Evolutionary conservation across 2,329 filamentous ascomycete genomes (phyloP).

Genomic region (Sclerotinia trifoliorum): DNA sequence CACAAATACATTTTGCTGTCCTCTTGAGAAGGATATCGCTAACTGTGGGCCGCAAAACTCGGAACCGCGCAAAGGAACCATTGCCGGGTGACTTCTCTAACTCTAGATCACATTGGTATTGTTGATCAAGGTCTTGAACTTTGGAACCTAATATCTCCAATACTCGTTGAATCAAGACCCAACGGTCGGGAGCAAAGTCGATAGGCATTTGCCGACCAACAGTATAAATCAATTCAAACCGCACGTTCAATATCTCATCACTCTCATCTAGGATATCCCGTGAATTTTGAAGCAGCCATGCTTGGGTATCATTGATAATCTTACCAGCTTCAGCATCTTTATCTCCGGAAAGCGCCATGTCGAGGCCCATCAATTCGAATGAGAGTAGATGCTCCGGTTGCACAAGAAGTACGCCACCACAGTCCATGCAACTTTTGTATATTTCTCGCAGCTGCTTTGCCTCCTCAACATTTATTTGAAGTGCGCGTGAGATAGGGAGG

Average conservation of each 20-base stretch:
- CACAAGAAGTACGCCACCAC: constrained; percentile 56
- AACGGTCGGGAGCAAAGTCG: constrained; percentile 55
- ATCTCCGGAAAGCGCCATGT: constrained; percentile 44
- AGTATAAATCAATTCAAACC: constrained; percentile 63
- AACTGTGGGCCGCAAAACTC: constrained; percentile 46
- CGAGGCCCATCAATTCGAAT: constrained; percentile 60
- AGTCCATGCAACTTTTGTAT: constrained; percentile 48
- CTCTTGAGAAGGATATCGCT: constrained; percentile 36
- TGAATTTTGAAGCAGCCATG: constrained; percentile 46
- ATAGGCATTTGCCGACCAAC: constrained; percentile 53
- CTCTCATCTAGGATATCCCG: constrained; percentile 64
- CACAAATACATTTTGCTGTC: constrained; percentile 46
- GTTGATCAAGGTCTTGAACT: constrained; percentile 36
- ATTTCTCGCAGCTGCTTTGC: constrained; percentile 43
- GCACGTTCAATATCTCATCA: constrained; percentile 61
- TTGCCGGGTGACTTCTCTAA: constrained; percentile 33
- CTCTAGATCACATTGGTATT: constrained; percentile 46
- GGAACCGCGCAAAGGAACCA: constrained; percentile 49
- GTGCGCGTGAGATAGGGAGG: constrained; percentile 57
- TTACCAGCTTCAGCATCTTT: constrained; percentile 40
- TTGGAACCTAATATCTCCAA: constrained; percentile 45
- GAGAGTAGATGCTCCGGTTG: constrained; percentile 66
- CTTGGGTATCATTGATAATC: constrained; percentile 42
- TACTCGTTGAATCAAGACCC: constrained; percentile 55
- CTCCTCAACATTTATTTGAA: constrained; percentile 41